phyloP scores from a whole-genome alignment of 805 yeast genomes.

The Candida ovalis region DNA sequence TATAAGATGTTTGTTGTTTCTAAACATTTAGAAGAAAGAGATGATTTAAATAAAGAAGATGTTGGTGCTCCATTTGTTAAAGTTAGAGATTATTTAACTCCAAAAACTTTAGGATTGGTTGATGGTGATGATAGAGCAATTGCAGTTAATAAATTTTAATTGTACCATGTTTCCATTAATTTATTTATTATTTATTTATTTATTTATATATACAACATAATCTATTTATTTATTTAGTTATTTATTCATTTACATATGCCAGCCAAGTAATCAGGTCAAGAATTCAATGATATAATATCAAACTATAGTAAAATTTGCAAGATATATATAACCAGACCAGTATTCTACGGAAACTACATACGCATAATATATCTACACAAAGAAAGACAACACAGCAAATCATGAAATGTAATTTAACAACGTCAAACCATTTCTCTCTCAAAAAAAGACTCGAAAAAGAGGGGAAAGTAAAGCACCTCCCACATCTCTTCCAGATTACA shows the following conservation, averaged over 20 bases:
- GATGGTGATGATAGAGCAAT: slow-evolving; percentile 34
- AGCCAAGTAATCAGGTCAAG: too few relatives aligned
- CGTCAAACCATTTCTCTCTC: too few relatives aligned
- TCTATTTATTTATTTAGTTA: slow-evolving; percentile 3
- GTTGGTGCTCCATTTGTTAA: slow-evolving; percentile 38
- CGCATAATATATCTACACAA: too few relatives aligned
- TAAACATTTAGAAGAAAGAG: slow-evolving; percentile 29
- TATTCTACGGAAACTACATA: too few relatives aligned
- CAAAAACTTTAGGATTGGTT: slow-evolving; percentile 35
- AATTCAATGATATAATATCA: too few relatives aligned
- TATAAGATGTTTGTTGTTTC: slow-evolving; percentile 33
- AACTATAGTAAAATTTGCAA: too few relatives aligned
- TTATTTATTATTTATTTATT: slow-evolving; percentile 1
- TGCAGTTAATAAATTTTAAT: slow-evolving; percentile 11
- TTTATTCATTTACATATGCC: not conserved
- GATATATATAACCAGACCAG: too few relatives aligned
- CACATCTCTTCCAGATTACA: too few relatives aligned
- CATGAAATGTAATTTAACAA: too few relatives aligned
- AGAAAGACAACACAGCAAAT: too few relatives aligned
- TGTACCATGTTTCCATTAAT: not conserved
- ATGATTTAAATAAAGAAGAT: slow-evolving; percentile 25
- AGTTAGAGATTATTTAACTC: slow-evolving; percentile 35
- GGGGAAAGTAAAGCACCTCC: too few relatives aligned
- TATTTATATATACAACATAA: slow-evolving; percentile 1
- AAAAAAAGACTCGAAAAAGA: too few relatives aligned